Evolutionary conservation across 257 asterid species (phyloP).

Genomic region (Datura wrightii): DNA sequence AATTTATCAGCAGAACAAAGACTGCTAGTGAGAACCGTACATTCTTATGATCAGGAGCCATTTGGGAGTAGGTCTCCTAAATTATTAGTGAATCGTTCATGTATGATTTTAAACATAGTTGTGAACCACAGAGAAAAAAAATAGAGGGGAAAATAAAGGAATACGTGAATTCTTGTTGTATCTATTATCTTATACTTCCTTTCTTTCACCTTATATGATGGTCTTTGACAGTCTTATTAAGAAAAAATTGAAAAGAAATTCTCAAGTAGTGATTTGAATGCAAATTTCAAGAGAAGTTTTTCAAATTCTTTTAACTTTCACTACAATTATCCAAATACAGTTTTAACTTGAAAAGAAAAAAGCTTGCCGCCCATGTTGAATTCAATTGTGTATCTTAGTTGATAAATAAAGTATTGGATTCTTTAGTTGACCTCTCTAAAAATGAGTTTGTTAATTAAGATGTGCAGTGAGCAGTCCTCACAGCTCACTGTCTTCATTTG

Average conservation of each 20-base stretch:
- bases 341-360: background rate
- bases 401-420: background rate
- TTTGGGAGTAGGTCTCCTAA: background rate
- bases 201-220: background rate
- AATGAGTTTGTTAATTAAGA: too few relatives aligned
- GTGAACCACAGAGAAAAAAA: constrained; percentile 21
- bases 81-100: background rate
- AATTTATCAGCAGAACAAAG: constrained; percentile 58
- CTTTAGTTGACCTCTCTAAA: background rate
- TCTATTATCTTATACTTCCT: background rate
- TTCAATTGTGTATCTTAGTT: background rate
- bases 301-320: too few relatives aligned
- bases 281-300: too few relatives aligned
- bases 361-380: background rate
- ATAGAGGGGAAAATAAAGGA: constrained; percentile 23
- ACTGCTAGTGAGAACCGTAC: constrained; percentile 66
- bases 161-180: background rate
- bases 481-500: background rate
- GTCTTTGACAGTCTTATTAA: background rate
- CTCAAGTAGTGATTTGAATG: too few relatives aligned
- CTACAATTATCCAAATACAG: background rate
- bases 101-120: constrained; percentile 12
- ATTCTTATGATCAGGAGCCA: constrained; percentile 41
- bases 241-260: too few relatives aligned
- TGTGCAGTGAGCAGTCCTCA: background rate